Percentiles rank a stretch among this genome's conserved stretches.
Conservation (phyloP, 305 asterid species). For the Fraxinus albicans region DNA sequence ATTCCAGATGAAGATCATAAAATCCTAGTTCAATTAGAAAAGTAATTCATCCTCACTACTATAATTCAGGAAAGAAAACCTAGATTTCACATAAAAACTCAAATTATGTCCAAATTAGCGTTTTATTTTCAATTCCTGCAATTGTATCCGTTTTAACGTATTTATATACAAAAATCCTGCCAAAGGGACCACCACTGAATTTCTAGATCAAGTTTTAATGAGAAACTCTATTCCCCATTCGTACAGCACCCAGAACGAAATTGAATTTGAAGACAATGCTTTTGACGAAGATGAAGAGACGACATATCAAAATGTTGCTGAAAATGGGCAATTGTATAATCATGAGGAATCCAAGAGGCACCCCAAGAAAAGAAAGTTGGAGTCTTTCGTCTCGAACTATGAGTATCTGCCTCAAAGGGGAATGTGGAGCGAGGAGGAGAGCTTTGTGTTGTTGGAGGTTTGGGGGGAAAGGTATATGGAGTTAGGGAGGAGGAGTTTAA, state of each 20-base stretch:
- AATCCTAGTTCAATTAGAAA: background rate
- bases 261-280: constrained; percentile 45
- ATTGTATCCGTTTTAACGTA: background rate
- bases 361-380: constrained; percentile 77
- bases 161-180: background rate
- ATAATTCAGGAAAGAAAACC: background rate
- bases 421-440: constrained; percentile 70
- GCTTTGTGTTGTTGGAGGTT: constrained; percentile 62
- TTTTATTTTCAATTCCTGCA: background rate
- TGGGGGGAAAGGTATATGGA: constrained; percentile 91
- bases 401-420: constrained; percentile 55
- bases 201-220: constrained; percentile 37
- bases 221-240: constrained; percentile 55
- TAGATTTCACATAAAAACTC: background rate
- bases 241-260: constrained; percentile 31
- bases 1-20: background rate
- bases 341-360: constrained; percentile 55
- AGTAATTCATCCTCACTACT: background rate
- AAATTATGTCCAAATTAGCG: background rate
- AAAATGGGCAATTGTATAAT: constrained; percentile 39
- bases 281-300: constrained; percentile 56
- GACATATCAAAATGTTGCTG: constrained; percentile 37
- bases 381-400: constrained; percentile 52
- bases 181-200: background rate
- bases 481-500: constrained; percentile 71